phyloP scores from a whole-genome alignment of 2,329 filamentous ascomycete species.

The Sphaerostilbella broomeana region DNA sequence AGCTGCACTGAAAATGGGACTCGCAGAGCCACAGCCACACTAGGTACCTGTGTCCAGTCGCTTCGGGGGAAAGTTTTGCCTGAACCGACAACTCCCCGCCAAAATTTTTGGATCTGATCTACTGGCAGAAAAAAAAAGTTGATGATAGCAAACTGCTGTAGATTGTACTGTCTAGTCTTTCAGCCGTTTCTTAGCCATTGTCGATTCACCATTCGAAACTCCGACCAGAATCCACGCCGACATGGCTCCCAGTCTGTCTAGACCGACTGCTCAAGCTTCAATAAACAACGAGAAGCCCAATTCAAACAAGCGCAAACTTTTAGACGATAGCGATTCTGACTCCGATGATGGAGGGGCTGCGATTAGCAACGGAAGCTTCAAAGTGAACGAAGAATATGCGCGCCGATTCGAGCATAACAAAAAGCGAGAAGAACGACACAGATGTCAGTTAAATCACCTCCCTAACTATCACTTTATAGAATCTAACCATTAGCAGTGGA shows the following conservation, averaged over 20 bases:
- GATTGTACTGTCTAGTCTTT: no score
- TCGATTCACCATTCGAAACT: neutral
- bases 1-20: constrained; percentile 1
- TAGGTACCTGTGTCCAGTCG: no score
- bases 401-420: constrained; percentile 93
- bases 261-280: constrained; percentile 13
- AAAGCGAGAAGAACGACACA: constrained; percentile 80
- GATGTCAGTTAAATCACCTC: constrained; percentile 41
- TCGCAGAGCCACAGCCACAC: neutral
- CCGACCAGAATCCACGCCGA: neutral
- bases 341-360: constrained; percentile 36
- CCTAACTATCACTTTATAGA: neutral
- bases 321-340: constrained; percentile 51
- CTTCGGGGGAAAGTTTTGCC: constrained; percentile 16
- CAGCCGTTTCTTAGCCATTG: neutral
- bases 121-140: constrained; percentile 22
- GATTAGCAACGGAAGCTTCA: constrained; percentile 49
- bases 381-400: constrained; percentile 87
- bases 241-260: constrained; percentile 15
- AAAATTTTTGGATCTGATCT: constrained; percentile 9
- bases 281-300: constrained; percentile 19
- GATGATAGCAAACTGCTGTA: constrained; percentile 1
- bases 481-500: constrained; percentile 55
- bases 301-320: constrained; percentile 41
- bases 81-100: constrained; percentile 13